Base-by-base conservation (phyloP, 176 grass and related monocot genomes). In the Oryza glumipatula region DNA sequence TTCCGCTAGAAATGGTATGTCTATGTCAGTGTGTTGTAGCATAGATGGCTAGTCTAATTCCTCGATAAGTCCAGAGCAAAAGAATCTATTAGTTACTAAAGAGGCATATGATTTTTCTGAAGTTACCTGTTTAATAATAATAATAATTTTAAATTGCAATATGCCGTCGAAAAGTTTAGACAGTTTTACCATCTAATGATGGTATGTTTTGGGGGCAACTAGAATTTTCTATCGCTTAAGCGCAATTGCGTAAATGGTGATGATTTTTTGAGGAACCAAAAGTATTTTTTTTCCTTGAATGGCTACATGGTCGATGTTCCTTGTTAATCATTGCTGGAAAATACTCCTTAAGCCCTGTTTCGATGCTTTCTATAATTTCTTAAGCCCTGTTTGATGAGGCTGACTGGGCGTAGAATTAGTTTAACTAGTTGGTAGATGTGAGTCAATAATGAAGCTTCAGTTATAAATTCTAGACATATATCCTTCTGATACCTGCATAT, bases 81-180 rank as follows among this genome's bases (percentile, higher is more conserved):
- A 48, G 6, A 56, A 81, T 21, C 15, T 39, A 52, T 75, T 80
- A 49, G 47, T 68, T 66, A 78, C 65, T 64, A 64, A 65, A 9
- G 22, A 13, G 35, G 39, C 38, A 0, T 21, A 43, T 9, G 4
- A 39, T 30, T 30, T 70, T 70, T 83, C 52, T 68, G 36, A 75
- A 74, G 47, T 28, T 68, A 76, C 33, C 14, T 77, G 49, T 72
- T 84, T 58, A 80, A 39, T 60, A 3, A 32, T 32, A 32, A 32
- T 32, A 32, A 30, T 30, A 30, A 32, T 68, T 7, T 82, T 15
- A 74, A 82, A 82, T 58, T 73, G 49, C n/a, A 33, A 73, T 76
- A 32, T 35, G 76, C 47, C 51, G 45, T 46, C 35, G 65, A 32
- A 78, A 80, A 19, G 7, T 67, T 69, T 70, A 48, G 17, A 71